These are phyloP conservation scores for Trichocomaceae sp. DNA, from an alignment of 2,329 filamentous ascomycete species.

Conservation along the genomic window DNA sequence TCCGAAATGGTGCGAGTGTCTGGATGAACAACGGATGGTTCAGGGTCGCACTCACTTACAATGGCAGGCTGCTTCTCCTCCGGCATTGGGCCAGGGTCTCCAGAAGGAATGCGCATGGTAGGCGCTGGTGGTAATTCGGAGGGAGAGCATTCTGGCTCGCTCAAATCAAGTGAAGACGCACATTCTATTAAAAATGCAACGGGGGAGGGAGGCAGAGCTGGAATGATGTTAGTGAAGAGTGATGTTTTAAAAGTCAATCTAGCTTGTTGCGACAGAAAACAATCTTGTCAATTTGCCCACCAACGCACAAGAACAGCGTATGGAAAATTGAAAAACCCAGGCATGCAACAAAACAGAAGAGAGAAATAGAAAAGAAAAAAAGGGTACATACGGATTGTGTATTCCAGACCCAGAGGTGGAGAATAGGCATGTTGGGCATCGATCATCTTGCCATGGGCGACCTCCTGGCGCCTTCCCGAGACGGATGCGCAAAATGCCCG, in stretches of 20 bases:
- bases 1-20: background rate
- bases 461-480: slow-evolving; percentile 28
- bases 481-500: slow-evolving; percentile 31
- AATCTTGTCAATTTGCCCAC: background rate
- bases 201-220: slow-evolving; percentile 23
- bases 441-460: slow-evolving; percentile 37
- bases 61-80: slow-evolving; percentile 18
- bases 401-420: slow-evolving; percentile 27
- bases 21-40: slow-evolving; percentile 4
- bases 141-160: slow-evolving; percentile 21
- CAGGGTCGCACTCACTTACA: slow-evolving; percentile 30
- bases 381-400: slow-evolving; percentile 31
- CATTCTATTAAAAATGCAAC: slow-evolving; percentile 29
- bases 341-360: slow-evolving; percentile 16
- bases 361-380: too few species aligned
- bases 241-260: background rate
- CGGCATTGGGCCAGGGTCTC: slow-evolving; percentile 13
- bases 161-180: slow-evolving; percentile 24
- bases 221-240: slow-evolving; percentile 18
- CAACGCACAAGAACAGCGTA: background rate
- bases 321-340: slow-evolving; percentile 3
- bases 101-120: slow-evolving; percentile 13
- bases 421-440: slow-evolving; percentile 33
- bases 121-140: slow-evolving; percentile 22
- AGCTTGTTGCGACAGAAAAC: background rate